phyloP scores from a whole-genome alignment of 106 monocot species.

The Dendrobium officinale region DNA sequence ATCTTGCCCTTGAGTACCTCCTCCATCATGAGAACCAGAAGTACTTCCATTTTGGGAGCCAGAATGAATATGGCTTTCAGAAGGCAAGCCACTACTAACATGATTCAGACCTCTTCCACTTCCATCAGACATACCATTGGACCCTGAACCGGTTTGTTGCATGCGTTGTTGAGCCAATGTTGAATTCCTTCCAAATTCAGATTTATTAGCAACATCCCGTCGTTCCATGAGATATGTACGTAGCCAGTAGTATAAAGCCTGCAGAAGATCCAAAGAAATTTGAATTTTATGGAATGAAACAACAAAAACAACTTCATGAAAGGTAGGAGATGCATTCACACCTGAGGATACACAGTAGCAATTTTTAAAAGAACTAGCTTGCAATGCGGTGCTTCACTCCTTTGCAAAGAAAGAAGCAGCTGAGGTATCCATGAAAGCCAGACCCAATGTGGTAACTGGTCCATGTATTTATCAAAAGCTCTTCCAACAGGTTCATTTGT shows the following conservation, averaged over 20 bases:
- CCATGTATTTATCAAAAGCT: constrained; percentile 87
- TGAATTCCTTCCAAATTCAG: constrained; percentile 71
- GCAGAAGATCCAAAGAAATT: constrained; percentile 9
- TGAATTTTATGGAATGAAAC: not conserved
- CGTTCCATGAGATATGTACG: constrained; percentile 99
- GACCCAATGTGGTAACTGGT: constrained; percentile 97
- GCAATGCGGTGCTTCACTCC: constrained; percentile 86
- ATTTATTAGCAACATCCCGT: constrained; percentile 81
- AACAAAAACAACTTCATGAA: not conserved
- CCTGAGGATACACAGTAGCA: constrained; percentile 91
- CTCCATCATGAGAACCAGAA: constrained; percentile 55
- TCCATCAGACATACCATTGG: constrained; percentile 41
- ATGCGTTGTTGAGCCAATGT: constrained; percentile 73
- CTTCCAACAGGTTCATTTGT: constrained; percentile 82
- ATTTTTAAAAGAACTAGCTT: constrained; percentile 87
- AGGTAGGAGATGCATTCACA: constrained; percentile 10
- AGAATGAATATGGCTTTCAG: constrained; percentile 53
- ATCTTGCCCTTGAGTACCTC: constrained; percentile 63
- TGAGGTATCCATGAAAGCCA: constrained; percentile 99
- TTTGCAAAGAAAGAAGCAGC: constrained; percentile 86
- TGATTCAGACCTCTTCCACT: constrained; percentile 41
- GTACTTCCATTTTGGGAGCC: constrained; percentile 30
- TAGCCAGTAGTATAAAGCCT: constrained; percentile 99
- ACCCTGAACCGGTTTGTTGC: constrained; percentile 55
- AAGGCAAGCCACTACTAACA: constrained; percentile 23